Conservation (phyloP, 2,329 filamentous ascomycete genomes). For the Claviceps paspali region DNA sequence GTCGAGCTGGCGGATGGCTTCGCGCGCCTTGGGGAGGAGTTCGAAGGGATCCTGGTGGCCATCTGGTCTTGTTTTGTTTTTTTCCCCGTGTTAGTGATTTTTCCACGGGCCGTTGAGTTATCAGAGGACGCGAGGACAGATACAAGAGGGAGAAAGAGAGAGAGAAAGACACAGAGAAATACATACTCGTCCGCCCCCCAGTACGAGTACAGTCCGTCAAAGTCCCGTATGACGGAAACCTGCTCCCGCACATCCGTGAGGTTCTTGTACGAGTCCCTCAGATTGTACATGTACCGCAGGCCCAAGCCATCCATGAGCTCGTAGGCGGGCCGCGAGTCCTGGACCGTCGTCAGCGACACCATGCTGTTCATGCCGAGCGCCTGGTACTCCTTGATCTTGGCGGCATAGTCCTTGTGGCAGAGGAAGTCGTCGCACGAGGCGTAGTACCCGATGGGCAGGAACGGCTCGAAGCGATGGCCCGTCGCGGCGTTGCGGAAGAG, state of each 20-base stretch:
- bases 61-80: no score
- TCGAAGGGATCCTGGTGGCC: slow-evolving; percentile 39
- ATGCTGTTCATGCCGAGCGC: slow-evolving; percentile 28
- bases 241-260: slow-evolving; percentile 23
- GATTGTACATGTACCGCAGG: slow-evolving; percentile 29
- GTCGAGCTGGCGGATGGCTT: slow-evolving; percentile 33
- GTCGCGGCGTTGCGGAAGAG: slow-evolving; percentile 22
- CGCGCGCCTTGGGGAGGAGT: slow-evolving; percentile 25
- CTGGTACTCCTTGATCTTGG: slow-evolving; percentile 19
- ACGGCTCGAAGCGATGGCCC: slow-evolving; percentile 19
- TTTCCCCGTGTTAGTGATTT: no score
- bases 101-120: no score
- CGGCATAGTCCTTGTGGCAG: slow-evolving; percentile 19
- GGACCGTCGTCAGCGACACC: slow-evolving; percentile 25
- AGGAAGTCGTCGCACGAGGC: slow-evolving; percentile 29
- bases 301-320: slow-evolving; percentile 23
- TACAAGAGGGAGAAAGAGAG: background rate
- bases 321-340: slow-evolving; percentile 21
- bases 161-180: background rate
- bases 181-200: slow-evolving; percentile 30
- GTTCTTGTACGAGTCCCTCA: slow-evolving; percentile 29
- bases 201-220: slow-evolving; percentile 27
- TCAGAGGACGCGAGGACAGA: no score
- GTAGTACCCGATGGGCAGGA: slow-evolving; percentile 31
- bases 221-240: slow-evolving; percentile 23